Base-by-base conservation (phyloP, 2,329 filamentous ascomycete species). In the Rugonectria rugulosa region DNA sequence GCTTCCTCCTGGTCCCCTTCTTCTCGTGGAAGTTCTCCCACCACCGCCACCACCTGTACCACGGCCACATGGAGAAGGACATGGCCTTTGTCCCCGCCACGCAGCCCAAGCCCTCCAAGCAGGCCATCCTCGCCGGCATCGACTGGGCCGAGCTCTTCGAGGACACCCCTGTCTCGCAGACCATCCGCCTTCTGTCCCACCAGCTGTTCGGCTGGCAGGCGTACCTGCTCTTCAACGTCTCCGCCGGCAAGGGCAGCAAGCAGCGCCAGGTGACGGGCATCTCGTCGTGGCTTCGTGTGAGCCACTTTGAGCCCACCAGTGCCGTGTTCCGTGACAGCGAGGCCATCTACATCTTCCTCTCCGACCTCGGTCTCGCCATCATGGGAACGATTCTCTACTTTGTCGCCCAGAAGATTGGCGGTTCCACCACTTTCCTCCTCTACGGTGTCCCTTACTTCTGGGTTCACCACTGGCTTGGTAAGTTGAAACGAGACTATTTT, bases 1-100 rank as follows among this genome's bases (percentile, higher is more conserved):
- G 84, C 6, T 77, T 81, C 56, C 78, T 90, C 32, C 72, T 88
- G 59, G 87, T 88, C 3, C 88, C 88, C 4, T 91, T 87, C 75
- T 90, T 89, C 76, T 86, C 83, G 43, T 91, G 88, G 88, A 86
- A 88, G 75, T 86, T 85, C 70, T 87, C 83, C 26, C 88, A 91
- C 72, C 81, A 82, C 56, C 82, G 87, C 45, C 88, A 91, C 73
- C 88, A 91, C 75, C 83, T 82, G 62, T 88, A 84, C 73, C 86
- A 85, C 38, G 85, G 85, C 61, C 82, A 89, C 75, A 85, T 88
- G 76, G 81, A 86, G 55, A 86, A 85, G 75, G 87, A 89, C 70
- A 87, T 86, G 69, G 84, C 81, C 17, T 88, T 87, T 57, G 85
- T 88, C 14, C 85, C 85, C 41, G 73, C 75, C 61, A 81, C 76